A percentile compares a stretch with the other conserved stretches of the same genome.
Conservation (phyloP, 805 yeast genomes). For the Cephaloascus albidus region DNA sequence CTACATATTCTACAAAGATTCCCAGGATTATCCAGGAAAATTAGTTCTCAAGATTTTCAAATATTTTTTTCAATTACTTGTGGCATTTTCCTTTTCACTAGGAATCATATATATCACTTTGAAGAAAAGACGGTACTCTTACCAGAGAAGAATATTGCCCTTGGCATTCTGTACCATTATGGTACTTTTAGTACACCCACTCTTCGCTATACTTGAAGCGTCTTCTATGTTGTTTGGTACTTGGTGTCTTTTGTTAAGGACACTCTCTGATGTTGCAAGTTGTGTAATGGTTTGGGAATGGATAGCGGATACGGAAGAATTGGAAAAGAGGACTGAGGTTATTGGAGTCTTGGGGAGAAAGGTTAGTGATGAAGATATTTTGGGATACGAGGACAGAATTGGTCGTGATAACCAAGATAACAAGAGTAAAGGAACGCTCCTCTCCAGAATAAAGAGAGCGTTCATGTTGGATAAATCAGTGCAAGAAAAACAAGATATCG, state of each 20-base stretch:
- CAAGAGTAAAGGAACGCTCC: constrained; percentile 1
- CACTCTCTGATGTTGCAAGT: constrained; percentile 39
- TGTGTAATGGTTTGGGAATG: constrained; percentile 59
- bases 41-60: constrained; percentile 16
- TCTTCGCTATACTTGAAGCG: constrained; percentile 13
- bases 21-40: constrained; percentile 1
- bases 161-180: constrained; percentile 35
- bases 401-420: constrained; percentile 1
- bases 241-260: constrained; percentile 38
- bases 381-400: constrained; percentile 5
- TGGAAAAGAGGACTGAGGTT: constrained; percentile 41
- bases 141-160: constrained; percentile 34
- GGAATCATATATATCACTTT: constrained; percentile 28
- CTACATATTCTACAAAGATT: constrained; percentile 5
- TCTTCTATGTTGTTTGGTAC: constrained; percentile 29
- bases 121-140: constrained; percentile 32
- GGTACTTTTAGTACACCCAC: constrained; percentile 26
- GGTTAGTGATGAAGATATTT: constrained; percentile 36
- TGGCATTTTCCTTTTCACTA: constrained; percentile 18
- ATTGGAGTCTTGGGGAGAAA: constrained; percentile 57
- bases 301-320: constrained; percentile 42
- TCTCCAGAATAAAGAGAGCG: too few relatives aligned
- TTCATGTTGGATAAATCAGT: constrained; percentile 3
- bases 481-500: constrained; percentile 1
- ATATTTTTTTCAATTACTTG: constrained; percentile 16